Evolutionary conservation across 2,329 filamentous ascomycete genomes (phyloP).

Genomic region (Zasmidium angulare): DNA sequence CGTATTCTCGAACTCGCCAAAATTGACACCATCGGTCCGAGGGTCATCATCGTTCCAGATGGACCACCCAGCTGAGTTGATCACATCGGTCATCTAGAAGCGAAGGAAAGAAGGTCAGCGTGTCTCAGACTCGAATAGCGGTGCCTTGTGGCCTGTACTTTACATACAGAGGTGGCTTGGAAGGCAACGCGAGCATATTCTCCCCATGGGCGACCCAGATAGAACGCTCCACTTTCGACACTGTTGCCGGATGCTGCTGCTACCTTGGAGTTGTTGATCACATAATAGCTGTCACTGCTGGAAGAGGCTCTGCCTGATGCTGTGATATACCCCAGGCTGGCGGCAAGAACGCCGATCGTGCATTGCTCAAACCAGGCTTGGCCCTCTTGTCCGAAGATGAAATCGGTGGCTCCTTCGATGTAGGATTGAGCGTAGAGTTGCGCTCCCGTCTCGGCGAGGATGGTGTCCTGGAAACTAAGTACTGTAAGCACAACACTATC

Average conservation of each 20-base stretch:
- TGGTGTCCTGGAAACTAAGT: constrained; percentile 51
- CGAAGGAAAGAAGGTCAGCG: too few relatives aligned
- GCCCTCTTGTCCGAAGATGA: constrained; percentile 58
- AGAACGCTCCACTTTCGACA: constrained; percentile 44
- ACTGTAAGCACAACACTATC: background rate
- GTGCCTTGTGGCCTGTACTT: too few relatives aligned
- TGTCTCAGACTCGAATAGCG: too few relatives aligned
- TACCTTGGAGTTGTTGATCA: constrained; percentile 56
- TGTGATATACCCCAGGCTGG: constrained; percentile 46
- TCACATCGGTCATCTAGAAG: constrained; percentile 56
- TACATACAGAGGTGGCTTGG: constrained; percentile 50
- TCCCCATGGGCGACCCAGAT: constrained; percentile 56
- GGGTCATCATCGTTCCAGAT: constrained; percentile 53
- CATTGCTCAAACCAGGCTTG: constrained; percentile 53
- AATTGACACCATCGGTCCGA: constrained; percentile 55
- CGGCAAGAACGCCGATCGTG: constrained; percentile 49
- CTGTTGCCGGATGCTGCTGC: constrained; percentile 41
- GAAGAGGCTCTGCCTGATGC: constrained; percentile 42
- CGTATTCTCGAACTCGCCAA: constrained; percentile 60
- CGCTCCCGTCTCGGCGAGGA: constrained; percentile 51
- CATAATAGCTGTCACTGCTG: constrained; percentile 50
- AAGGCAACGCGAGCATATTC: constrained; percentile 54
- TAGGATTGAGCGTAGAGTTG: constrained; percentile 58
- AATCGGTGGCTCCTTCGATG: constrained; percentile 60
- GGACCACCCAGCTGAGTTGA: constrained; percentile 61